Conservation (phyloP, 306 rosid species). For the Medicago truncatula region MtrunA17r5.0-ANR NC_053042.1:30244001-30244500, state of each 20-base stretch:
- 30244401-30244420: background rate
- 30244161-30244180: conserved; percentile 8
- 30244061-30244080: background rate
- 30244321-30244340: background rate
- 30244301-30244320: background rate
- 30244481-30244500: background rate
- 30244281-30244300: background rate
- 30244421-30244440: background rate
- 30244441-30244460: background rate
- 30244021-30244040: background rate
- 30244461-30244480: background rate
- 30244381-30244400: background rate
- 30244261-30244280: background rate
- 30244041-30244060: background rate
- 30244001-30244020: conserved; percentile 4
- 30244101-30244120: conserved; percentile 14
- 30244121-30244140: background rate
- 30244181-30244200: background rate
- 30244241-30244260: background rate
- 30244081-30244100: conserved; percentile 19
- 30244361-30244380: too few species aligned
- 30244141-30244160: background rate
- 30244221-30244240: background rate
- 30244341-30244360: background rate
- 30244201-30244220: background rate